Percentiles rank a stretch among this genome's conserved stretches.
These are phyloP conservation scores for Dactylellina haptotyla DNA, from an alignment of 2,329 filamentous ascomycete genomes.

Conservation along the genomic window DNA sequence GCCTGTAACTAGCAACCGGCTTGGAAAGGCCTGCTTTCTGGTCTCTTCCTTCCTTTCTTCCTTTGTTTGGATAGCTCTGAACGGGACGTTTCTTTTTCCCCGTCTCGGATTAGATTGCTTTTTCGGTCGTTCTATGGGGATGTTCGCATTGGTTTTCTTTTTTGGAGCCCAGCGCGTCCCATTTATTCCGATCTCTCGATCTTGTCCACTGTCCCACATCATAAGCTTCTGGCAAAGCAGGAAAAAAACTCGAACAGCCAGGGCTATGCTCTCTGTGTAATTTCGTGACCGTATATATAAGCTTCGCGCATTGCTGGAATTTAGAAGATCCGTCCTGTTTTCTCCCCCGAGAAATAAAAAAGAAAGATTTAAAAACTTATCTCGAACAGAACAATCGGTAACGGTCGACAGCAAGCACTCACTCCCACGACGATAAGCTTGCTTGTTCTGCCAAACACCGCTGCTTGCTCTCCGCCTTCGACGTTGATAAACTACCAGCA, in stretches of 20 bases:
- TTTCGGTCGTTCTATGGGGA: conserved; percentile 11
- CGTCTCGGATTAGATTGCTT: conserved; percentile 36
- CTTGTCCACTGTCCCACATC: conserved; percentile 25
- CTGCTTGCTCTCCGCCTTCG: neutral
- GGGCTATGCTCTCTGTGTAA: neutral
- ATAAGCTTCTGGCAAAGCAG: conserved; percentile 23
- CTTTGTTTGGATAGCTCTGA: conserved; percentile 27
- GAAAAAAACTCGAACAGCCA: neutral
- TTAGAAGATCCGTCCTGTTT: neutral
- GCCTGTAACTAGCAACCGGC: neutral
- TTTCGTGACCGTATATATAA: conserved; percentile 27
- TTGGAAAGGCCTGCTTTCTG: neutral
- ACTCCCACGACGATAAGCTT: neutral
- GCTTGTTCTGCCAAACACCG: neutral
- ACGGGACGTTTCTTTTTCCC: conserved; percentile 14
- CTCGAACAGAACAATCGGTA: neutral
- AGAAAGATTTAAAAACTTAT: no score
- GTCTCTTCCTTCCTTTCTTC: no score
- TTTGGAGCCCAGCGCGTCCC: conserved; percentile 19
- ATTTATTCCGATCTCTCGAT: conserved; percentile 49
- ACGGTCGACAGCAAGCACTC: neutral
- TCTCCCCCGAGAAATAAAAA: no score
- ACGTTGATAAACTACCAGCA: neutral
- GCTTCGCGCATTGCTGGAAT: conserved; percentile 5
- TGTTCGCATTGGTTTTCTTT: conserved; percentile 33